Percentiles rank a stretch among this genome's conserved stretches.
Conservation (phyloP, 495 filamentous ascomycete genomes). For the Podospora australis region DNA sequence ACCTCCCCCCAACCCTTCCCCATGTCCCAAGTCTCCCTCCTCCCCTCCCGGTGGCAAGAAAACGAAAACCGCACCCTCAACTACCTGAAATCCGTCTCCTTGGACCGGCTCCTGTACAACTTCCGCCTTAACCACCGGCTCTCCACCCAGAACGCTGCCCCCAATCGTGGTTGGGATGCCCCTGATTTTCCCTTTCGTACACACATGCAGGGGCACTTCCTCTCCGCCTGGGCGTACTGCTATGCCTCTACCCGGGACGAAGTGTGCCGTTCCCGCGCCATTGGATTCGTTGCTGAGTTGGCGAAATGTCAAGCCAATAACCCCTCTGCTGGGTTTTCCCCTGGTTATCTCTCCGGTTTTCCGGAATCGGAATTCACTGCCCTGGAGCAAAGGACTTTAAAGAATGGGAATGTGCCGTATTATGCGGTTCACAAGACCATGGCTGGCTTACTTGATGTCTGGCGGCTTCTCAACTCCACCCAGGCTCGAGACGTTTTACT, state of each 20-base stretch:
- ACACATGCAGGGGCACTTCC: conserved; percentile 32
- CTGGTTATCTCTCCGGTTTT: conserved; percentile 32
- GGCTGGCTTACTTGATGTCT: conserved; percentile 27
- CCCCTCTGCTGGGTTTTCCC: conserved; percentile 18
- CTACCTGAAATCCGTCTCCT: conserved; percentile 31
- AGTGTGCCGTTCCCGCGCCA: conserved; percentile 27
- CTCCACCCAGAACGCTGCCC: conserved; percentile 23
- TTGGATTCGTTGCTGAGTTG: conserved; percentile 28
- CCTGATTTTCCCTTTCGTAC: conserved; percentile 35
- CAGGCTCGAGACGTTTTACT: conserved; percentile 25
- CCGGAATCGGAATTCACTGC: conserved; percentile 31
- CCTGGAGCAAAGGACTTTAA: conserved; percentile 18
- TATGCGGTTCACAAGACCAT: conserved; percentile 21
- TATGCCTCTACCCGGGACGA: conserved; percentile 17
- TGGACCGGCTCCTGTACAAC: conserved; percentile 32
- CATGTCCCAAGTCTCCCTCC: too few relatives aligned
- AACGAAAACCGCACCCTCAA: conserved; percentile 31
- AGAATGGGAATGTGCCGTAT: conserved; percentile 17
- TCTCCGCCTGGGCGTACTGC: conserved; percentile 25
- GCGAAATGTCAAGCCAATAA: conserved; percentile 36
- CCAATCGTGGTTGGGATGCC: conserved; percentile 34
- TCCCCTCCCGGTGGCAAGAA: conserved; percentile 26
- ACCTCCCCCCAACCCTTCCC: too few relatives aligned
- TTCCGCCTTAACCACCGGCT: conserved; percentile 31
- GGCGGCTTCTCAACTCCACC: conserved; percentile 25